phyloP scores from a whole-genome alignment of 176 grass and related monocot genomes.

The Rhipidocladum racemiflorum region DNA sequence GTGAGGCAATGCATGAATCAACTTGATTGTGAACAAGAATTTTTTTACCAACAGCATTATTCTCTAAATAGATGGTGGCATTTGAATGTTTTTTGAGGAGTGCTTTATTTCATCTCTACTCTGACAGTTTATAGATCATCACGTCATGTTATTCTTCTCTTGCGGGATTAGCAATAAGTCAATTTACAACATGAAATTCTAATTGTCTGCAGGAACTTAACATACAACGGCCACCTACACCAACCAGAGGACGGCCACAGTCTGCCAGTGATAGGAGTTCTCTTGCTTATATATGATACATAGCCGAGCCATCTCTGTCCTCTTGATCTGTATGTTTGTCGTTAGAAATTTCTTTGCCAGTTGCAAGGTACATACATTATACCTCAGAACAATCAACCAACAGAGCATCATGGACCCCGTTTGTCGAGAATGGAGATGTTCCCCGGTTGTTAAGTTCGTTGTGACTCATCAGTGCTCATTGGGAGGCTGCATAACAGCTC shows the following conservation, averaged over 20 bases:
- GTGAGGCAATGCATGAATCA: background rate
- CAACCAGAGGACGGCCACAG: conserved; percentile 92
- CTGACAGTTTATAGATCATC: too few relatives aligned
- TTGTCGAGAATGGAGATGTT: conserved; percentile 21
- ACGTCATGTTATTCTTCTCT: background rate
- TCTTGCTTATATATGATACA: conserved; percentile 91
- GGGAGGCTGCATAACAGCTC: background rate
- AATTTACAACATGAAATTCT: background rate
- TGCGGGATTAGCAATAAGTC: background rate
- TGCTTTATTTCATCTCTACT: too few relatives aligned
- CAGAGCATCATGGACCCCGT: conserved; percentile 20
- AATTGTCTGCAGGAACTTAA: conserved; percentile 78
- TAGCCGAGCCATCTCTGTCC: background rate
- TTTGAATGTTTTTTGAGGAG: background rate
- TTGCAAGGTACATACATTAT: conserved; percentile 56
- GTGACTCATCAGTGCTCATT: conserved; percentile 2
- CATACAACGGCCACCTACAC: conserved; percentile 93
- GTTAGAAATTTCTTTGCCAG: conserved; percentile 31
- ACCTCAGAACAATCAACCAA: conserved; percentile 31
- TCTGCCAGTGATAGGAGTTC: conserved; percentile 85
- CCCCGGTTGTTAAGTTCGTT: conserved; percentile 1
- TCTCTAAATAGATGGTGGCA: background rate
- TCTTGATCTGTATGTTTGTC: conserved; percentile 37
- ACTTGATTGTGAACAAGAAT: background rate
- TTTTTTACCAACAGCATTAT: background rate